Percentiles rank a stretch among this genome's conserved stretches.
Evolutionary conservation across 805 yeast species (phyloP).

Genomic region (Candida montana): DNA sequence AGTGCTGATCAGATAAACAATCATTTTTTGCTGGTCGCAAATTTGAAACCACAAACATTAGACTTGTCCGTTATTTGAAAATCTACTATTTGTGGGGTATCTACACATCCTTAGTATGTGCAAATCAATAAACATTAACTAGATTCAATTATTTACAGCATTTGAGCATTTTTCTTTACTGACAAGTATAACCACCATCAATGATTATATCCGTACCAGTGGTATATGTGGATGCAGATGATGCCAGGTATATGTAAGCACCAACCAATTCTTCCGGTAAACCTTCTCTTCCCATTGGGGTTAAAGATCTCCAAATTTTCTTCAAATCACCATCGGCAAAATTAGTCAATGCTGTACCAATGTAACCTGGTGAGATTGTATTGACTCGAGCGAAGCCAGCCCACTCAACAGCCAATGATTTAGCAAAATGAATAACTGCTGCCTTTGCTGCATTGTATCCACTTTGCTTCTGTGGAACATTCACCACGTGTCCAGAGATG

Average conservation of each 20-base stretch:
- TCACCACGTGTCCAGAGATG: conserved; percentile 84
- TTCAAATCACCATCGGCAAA: conserved; percentile 40
- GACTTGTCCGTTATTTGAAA: too few relatives aligned
- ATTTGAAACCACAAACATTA: too few relatives aligned
- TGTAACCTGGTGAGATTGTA: conserved; percentile 83
- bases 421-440: conserved; percentile 69
- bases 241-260: conserved; percentile 73
- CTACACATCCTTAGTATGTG: too few relatives aligned
- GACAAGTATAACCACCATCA: conserved; percentile 66
- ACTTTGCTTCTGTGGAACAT: conserved; percentile 83
- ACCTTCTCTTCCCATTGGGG: conserved; percentile 74
- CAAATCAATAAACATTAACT: too few relatives aligned
- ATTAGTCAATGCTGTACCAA: conserved; percentile 61
- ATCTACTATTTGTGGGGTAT: too few relatives aligned
- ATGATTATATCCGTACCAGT: conserved; percentile 74
- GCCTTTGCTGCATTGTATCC: conserved; percentile 88
- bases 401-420: conserved; percentile 84
- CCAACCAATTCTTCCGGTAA: conserved; percentile 71
- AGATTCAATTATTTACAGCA: too few relatives aligned
- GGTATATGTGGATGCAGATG: conserved; percentile 73
- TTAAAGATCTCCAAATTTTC: conserved; percentile 42
- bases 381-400: conserved; percentile 78
- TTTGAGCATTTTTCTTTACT: background rate
- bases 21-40: too few relatives aligned
- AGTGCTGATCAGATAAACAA: too few relatives aligned